Conservation (phyloP, 768 basidiomycete species). For the Hysterangium stoloniferum region DNA sequence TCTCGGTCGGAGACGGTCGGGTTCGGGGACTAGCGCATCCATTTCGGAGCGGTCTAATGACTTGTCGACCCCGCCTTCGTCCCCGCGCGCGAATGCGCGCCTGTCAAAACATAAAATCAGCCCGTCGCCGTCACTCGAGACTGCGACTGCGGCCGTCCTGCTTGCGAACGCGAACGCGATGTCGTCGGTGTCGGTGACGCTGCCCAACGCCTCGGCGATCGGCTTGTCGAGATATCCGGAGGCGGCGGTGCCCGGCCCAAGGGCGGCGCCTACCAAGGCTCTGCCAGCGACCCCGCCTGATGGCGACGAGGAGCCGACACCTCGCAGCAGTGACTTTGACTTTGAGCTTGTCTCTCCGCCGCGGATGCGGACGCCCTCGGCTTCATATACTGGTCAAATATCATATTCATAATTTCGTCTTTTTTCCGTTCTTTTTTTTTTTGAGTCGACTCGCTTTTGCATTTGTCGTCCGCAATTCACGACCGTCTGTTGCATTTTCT, state of each 20-base stretch:
- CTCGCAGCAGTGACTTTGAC: background rate
- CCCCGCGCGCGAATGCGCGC: conserved; percentile 1
- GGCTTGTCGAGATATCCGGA: background rate
- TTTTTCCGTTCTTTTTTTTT: background rate
- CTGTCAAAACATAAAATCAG: background rate
- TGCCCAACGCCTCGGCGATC: background rate
- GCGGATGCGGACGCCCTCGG: background rate
- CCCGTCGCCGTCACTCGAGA: background rate
- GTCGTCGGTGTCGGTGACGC: background rate
- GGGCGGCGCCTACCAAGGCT: too few relatives aligned
- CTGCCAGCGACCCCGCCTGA: background rate
- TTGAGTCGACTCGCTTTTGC: too few relatives aligned
- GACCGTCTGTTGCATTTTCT: too few relatives aligned
- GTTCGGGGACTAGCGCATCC: background rate
- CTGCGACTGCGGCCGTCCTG: too few relatives aligned
- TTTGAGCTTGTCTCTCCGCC: conserved; percentile 5
- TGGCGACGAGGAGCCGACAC: background rate
- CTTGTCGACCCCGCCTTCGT: conserved; percentile 1
- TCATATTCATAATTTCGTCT: background rate
- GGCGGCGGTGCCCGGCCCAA: too few relatives aligned
- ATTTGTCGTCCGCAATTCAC: too few relatives aligned
- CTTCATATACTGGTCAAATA: conserved; percentile 5
- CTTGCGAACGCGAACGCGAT: background rate
- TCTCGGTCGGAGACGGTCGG: background rate
- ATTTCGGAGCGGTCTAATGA: conserved; percentile 2